Evolutionary conservation across 164 flowering plant species (phyloP).

Genomic region (Magnolia changhungtana): DNA sequence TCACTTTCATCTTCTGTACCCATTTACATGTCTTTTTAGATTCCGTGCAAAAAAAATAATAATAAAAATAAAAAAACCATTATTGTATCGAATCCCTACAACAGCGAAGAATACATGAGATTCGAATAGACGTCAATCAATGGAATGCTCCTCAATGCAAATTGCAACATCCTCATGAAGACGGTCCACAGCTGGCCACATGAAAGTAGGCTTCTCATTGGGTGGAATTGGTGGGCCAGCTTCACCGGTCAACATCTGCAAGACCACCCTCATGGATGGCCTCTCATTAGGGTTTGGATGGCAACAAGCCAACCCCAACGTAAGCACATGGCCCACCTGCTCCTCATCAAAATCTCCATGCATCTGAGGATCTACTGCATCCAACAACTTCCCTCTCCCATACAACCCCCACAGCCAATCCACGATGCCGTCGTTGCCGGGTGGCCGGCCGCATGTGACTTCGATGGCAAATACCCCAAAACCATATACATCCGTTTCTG

Average conservation of each 20-base stretch:
- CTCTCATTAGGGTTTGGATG: constrained; percentile 41
- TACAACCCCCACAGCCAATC: constrained; percentile 25
- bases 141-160: background rate
- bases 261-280: constrained; percentile 32
- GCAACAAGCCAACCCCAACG: constrained; percentile 12
- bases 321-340: background rate
- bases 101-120: no score
- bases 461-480: constrained; percentile 24
- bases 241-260: constrained; percentile 47
- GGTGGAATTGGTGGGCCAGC: constrained; percentile 38
- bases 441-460: constrained; percentile 36
- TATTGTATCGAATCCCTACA: no score
- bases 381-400: constrained; percentile 8
- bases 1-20: no score
- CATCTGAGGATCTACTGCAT: constrained; percentile 21
- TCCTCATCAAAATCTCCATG: constrained; percentile 11
- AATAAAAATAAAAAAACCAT: no score
- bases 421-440: constrained; percentile 12
- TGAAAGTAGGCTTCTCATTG: constrained; percentile 36
- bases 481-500: constrained; percentile 11
- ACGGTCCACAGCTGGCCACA: constrained; percentile 40
- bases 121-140: constrained; percentile 17
- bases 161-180: constrained; percentile 11
- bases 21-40: no score
- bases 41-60: no score